Base-by-base conservation (phyloP, 2,329 filamentous ascomycete species). In the Cryphonectria japonica region DNA sequence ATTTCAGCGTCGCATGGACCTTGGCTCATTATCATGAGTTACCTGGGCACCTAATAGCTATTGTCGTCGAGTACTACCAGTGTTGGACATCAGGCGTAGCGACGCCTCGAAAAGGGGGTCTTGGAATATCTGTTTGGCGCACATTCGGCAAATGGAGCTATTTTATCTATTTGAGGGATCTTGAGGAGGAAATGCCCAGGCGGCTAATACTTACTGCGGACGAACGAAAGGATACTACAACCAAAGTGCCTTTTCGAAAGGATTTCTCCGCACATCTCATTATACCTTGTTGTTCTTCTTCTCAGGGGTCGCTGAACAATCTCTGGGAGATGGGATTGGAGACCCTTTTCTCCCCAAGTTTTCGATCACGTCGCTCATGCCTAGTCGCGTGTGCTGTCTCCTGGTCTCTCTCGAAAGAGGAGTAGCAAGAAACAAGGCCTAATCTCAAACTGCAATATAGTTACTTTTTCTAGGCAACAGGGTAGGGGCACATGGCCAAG, bases 1-100 rank as follows among this genome's bases (percentile, higher is more conserved):
- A n/a, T 79, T 76, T 73, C 75, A 75, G 66, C 68, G 39, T 63
- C 62, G 65, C 66, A 77, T 76, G 76, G 76, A 77, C 77, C 76
- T 71, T 75, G 66, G 70, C 76, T 73, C 76, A 78, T 77, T 76
- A 77, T 80, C 77, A 76, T 78, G 70, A 63, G 52, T 64, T 50
- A 39, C 57, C 66, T 66, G 67, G 68, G 66, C 59, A 70, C 70
- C 70, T 73, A 73, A 73, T 73, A 73, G 67, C 72, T 73, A 73
- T 70, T 72, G 50, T 64, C 52, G 70, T 70, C 66, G 72, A 68
- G 70, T 64, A 73, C 69, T 50, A 62, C 62, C 46, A 50, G 41
- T 46, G 68, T 50, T 60, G 67, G 72, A 69, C 9, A 50, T 41
- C 54, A 52, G 43, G 34, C 37, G 41, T 32, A 8, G 43, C 61